These are phyloP conservation scores for Ogataea thermomethanolica DNA, from an alignment of 805 yeast genomes.

Conservation along the genomic window DNA sequence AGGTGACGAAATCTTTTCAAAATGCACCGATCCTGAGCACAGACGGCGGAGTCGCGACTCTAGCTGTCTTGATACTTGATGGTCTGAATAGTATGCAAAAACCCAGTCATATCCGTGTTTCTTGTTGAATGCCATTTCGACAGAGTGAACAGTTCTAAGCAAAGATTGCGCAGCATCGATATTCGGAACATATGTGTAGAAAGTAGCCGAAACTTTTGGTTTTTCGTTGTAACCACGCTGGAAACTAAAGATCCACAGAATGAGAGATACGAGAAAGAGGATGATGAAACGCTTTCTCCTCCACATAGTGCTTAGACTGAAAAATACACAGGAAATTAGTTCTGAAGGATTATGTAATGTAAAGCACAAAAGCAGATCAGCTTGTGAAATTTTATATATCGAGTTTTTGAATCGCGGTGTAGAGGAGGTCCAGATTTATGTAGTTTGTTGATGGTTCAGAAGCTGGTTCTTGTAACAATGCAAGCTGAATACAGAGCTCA, in stretches of 20 bases:
- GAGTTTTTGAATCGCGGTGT: no score
- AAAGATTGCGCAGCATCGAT: constrained; percentile 8
- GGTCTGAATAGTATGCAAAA: constrained; percentile 61
- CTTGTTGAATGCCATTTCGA: constrained; percentile 80
- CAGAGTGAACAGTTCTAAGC: constrained; percentile 38
- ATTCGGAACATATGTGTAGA: constrained; percentile 26
- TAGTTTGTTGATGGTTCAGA: constrained; percentile 9
- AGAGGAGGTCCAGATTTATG: no score
- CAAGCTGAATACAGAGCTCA: constrained; percentile 3
- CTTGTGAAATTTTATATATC: no score
- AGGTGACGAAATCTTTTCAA: constrained; percentile 51
- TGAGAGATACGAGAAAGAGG: neutral
- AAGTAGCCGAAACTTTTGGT: constrained; percentile 16
- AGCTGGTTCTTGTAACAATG: neutral
- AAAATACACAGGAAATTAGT: neutral
- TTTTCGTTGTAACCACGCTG: neutral
- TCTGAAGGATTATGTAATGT: neutral
- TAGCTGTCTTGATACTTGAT: constrained; percentile 63
- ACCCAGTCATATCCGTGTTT: constrained; percentile 86
- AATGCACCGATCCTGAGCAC: constrained; percentile 67
- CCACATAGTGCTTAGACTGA: constrained; percentile 1
- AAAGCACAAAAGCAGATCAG: no score
- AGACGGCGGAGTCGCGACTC: constrained; percentile 54
- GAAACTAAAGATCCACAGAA: neutral
- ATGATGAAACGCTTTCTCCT: constrained; percentile 1